Evolutionary conservation across 352 stramenopile species (phyloP).

Genomic region (Phytophthora hibernalis): DNA sequence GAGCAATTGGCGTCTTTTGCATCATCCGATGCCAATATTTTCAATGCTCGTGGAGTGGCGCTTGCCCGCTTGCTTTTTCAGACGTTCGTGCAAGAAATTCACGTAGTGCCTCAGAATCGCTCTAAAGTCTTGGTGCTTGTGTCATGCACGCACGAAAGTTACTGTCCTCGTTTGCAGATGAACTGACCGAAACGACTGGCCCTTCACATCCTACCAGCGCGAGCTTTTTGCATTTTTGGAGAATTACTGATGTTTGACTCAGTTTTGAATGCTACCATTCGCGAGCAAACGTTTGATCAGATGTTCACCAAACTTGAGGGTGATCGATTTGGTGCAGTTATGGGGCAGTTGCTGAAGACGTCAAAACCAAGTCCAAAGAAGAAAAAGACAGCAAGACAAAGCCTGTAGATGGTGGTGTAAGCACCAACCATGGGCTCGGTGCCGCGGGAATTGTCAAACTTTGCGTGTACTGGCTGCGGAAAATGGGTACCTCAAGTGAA

Average conservation of each 20-base stretch:
- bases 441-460: slow-evolving; percentile 80
- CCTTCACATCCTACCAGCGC: slow-evolving; percentile 53
- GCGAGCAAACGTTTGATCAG: slow-evolving; percentile 54
- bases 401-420: not conserved
- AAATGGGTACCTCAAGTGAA: slow-evolving; percentile 3
- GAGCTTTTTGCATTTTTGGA: slow-evolving; percentile 78
- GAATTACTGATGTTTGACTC: slow-evolving; percentile 80
- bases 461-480: slow-evolving; percentile 68
- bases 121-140: slow-evolving; percentile 63
- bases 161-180: slow-evolving; percentile 40
- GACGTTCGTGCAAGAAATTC: slow-evolving; percentile 81
- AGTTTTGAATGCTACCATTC: slow-evolving; percentile 43
- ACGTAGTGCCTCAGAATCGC: slow-evolving; percentile 81
- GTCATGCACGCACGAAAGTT: slow-evolving; percentile 62
- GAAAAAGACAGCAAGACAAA: slow-evolving; percentile 25
- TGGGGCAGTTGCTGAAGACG: slow-evolving; percentile 49
- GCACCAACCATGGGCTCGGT: slow-evolving; percentile 29
- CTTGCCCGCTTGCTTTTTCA: slow-evolving; percentile 80
- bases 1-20: slow-evolving; percentile 50
- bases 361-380: slow-evolving; percentile 17
- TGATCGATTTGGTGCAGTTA: slow-evolving; percentile 40
- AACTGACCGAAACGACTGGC: slow-evolving; percentile 21
- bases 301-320: slow-evolving; percentile 54
- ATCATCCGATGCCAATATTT: slow-evolving; percentile 19
- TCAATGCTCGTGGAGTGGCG: slow-evolving; percentile 36